Evolutionary conservation across 352 stramenopile species (phyloP).

Genomic region (Globisporangium spiculum): DNA sequence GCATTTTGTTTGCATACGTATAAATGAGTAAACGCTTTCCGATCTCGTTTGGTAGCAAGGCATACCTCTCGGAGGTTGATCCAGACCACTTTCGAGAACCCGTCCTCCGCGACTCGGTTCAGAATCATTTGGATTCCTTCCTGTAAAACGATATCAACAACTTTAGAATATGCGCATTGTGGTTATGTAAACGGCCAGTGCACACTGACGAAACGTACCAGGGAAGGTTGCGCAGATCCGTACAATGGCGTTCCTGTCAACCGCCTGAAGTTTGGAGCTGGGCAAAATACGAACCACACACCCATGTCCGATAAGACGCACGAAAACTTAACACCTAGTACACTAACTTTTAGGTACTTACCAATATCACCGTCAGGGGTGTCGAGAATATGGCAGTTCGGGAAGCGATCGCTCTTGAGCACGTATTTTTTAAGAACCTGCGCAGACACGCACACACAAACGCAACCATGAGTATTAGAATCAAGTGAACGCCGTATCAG

Average conservation of each 20-base stretch:
- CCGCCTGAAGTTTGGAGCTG: conserved; percentile 78
- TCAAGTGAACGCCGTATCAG: not conserved
- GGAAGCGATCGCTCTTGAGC: conserved; percentile 80
- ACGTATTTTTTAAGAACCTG: conserved; percentile 82
- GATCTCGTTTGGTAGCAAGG: not conserved
- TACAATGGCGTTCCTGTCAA: conserved; percentile 71
- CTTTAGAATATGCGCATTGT: not conserved
- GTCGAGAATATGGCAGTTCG: conserved; percentile 70
- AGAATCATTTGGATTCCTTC: conserved; percentile 77
- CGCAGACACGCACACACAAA: conserved; percentile 10
- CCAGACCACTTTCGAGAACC: conserved; percentile 81
- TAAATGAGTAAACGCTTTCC: not conserved
- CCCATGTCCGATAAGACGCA: not conserved
- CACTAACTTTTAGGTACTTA: conserved; percentile 14
- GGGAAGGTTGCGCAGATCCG: conserved; percentile 64
- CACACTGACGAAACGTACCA: conserved; percentile 34
- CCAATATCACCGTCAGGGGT: conserved; percentile 62
- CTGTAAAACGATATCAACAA: conserved; percentile 24
- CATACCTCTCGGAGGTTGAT: conserved; percentile 75
- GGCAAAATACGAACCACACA: not conserved
- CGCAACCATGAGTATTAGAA: not conserved
- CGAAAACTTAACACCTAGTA: not conserved
- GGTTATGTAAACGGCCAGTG: not conserved
- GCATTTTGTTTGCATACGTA: not conserved
- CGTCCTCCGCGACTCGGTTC: conserved; percentile 54